phyloP scores from a whole-genome alignment of 148 eudicot genomes.

The Silene latifolia region DNA sequence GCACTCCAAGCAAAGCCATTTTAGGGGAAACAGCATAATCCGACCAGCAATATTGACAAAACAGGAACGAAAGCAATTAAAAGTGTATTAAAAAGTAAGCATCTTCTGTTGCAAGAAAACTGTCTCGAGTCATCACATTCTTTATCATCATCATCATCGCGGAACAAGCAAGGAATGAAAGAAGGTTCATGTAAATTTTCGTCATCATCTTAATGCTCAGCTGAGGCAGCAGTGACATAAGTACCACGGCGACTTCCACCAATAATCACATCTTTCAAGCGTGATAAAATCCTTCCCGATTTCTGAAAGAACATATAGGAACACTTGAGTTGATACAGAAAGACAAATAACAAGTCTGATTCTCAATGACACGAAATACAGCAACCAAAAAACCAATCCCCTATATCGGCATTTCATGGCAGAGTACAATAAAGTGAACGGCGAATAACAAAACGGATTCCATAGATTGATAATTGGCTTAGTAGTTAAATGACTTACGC shows the following conservation, averaged over 20 bases:
- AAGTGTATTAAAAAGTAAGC: conserved; percentile 13
- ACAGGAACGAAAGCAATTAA: conserved; percentile 18
- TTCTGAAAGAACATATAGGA: conserved; percentile 22
- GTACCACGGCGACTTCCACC: conserved; percentile 35
- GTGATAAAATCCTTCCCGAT: conserved; percentile 31
- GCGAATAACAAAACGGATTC: not conserved
- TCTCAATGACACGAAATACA: not conserved
- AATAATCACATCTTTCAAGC: conserved; percentile 33
- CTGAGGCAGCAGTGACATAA: conserved; percentile 27
- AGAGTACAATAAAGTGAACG: not conserved
- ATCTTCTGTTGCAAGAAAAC: conserved; percentile 14
- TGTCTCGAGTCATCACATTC: conserved; percentile 8
- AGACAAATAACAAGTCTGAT: not conserved
- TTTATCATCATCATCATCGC: conserved; percentile 10
- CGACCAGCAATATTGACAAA: conserved; percentile 14
- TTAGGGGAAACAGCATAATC: conserved; percentile 19
- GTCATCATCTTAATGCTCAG: conserved; percentile 32
- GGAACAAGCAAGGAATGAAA: conserved; percentile 3
- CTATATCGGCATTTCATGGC: not conserved
- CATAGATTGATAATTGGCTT: too few relatives aligned
- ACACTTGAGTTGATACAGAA: not conserved
- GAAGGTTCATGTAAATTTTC: not conserved
- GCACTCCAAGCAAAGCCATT: conserved; percentile 17
- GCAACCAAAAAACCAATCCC: not conserved
- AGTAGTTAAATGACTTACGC: too few relatives aligned